Percentiles rank a stretch among this genome's conserved stretches.
phyloP scores from a whole-genome alignment of 1,139 yeast species.

The Protomyces macrosporus region DNA sequence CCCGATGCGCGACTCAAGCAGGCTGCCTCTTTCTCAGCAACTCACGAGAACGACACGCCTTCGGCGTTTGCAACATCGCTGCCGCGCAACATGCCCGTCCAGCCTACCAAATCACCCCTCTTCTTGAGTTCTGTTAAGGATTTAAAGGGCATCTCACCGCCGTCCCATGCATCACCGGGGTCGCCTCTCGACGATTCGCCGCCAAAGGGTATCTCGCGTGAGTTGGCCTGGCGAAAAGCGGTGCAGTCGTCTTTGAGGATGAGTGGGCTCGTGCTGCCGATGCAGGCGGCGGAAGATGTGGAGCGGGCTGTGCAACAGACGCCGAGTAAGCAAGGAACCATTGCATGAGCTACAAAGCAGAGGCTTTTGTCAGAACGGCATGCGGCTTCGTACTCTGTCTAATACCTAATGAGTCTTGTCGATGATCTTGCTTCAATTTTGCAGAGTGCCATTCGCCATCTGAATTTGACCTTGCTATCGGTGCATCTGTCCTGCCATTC shows the following conservation, averaged over 20 bases:
- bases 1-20: background rate
- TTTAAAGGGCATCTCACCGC: conserved; percentile 1
- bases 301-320: background rate
- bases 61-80: conserved; percentile 11
- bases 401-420: no score
- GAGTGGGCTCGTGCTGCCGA: conserved; percentile 21
- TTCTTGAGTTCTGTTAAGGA: conserved; percentile 15
- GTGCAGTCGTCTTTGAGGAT: conserved; percentile 16
- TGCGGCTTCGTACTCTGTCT: no score
- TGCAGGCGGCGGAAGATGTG: background rate
- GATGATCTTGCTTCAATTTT: no score
- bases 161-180: background rate
- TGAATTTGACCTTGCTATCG: no score
- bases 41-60: background rate
- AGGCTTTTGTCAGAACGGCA: no score
- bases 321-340: background rate
- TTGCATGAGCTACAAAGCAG: background rate
- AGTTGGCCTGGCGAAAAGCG: conserved; percentile 8
- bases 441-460: no score
- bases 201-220: conserved; percentile 5
- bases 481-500: no score
- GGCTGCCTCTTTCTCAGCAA: background rate
- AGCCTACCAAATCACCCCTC: background rate
- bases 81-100: conserved; percentile 3
- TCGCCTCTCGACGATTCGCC: conserved; percentile 2